Conservation (phyloP, 2,329 filamentous ascomycete species). For the Pseudogymnoascus sp. region DNA sequence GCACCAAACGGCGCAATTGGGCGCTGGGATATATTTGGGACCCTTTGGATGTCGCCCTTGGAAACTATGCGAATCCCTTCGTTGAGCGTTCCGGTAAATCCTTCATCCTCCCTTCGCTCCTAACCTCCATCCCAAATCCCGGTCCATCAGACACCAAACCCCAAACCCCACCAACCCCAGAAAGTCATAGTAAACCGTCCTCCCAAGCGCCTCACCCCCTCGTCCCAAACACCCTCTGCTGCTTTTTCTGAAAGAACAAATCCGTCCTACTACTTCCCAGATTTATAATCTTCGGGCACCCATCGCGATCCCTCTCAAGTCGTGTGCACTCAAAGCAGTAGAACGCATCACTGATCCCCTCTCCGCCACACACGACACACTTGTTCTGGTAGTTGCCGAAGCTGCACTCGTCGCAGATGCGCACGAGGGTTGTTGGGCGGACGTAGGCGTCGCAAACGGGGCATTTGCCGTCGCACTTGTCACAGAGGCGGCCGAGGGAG, state of each 20-base stretch:
- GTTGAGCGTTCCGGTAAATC: neutral
- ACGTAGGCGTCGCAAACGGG: conserved; percentile 99
- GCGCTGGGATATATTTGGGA: neutral
- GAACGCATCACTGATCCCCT: conserved; percentile 96
- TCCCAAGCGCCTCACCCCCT: neutral
- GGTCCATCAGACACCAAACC: neutral
- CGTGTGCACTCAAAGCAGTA: conserved; percentile 99
- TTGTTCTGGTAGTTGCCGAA: conserved; percentile 99
- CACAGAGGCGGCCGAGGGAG: conserved; percentile 95
- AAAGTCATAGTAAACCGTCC: neutral
- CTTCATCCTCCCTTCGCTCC: neutral
- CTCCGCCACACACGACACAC: conserved; percentile 95
- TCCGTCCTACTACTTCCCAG: conserved; percentile 92
- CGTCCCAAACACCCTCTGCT: conserved; percentile 7
- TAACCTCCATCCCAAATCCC: neutral
- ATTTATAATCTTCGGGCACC: conserved; percentile 99
- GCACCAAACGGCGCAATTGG: neutral
- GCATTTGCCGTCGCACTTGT: conserved; percentile 99
- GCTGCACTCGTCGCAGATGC: conserved; percentile 98
- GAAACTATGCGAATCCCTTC: neutral
- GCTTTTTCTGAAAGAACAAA: conserved; percentile 38
- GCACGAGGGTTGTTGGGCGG: conserved; percentile 89
- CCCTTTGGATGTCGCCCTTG: neutral
- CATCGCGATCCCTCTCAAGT: conserved; percentile 92
- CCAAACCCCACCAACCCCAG: neutral